phyloP scores from a whole-genome alignment of 192 early-diverging fungal species.

The Coemansia erecta region DNA sequence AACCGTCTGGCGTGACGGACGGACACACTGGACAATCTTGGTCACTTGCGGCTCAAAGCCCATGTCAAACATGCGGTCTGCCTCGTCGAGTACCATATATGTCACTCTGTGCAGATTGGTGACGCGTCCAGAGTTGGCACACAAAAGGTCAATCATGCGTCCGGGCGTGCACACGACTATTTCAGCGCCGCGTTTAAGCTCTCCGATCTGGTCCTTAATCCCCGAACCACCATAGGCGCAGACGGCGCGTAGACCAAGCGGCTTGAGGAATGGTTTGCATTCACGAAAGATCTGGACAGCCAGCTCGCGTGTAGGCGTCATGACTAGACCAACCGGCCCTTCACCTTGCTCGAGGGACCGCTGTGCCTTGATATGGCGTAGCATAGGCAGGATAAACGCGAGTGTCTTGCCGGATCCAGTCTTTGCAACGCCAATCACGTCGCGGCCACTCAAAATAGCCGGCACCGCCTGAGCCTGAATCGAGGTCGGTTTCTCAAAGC shows the following conservation, averaged over 20 bases:
- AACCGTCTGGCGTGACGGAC: slow-evolving; percentile 83
- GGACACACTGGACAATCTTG: slow-evolving; percentile 90
- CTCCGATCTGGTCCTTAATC: slow-evolving; percentile 85
- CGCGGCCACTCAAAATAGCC: slow-evolving; percentile 92
- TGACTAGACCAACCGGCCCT: slow-evolving; percentile 82
- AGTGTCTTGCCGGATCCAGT: slow-evolving; percentile 94
- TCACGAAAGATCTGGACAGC: slow-evolving; percentile 93
- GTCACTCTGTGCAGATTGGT: slow-evolving; percentile 86
- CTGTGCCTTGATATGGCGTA: slow-evolving; percentile 92
- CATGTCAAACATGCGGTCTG: slow-evolving; percentile 98
- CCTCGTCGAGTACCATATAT: slow-evolving; percentile 96
- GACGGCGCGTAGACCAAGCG: slow-evolving; percentile 80
- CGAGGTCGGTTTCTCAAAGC: slow-evolving; percentile 79
- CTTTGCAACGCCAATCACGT: slow-evolving; percentile 94
- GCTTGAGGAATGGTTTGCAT: slow-evolving; percentile 84
- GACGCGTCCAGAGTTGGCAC: slow-evolving; percentile 84
- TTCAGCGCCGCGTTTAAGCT: slow-evolving; percentile 86
- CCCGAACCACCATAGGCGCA: slow-evolving; percentile 88
- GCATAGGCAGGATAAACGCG: slow-evolving; percentile 92
- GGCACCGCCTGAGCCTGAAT: slow-evolving; percentile 95
- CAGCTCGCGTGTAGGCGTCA: slow-evolving; percentile 92
- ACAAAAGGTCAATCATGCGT: slow-evolving; percentile 83
- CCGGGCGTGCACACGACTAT: slow-evolving; percentile 93
- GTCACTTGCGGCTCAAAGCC: slow-evolving; percentile 98
- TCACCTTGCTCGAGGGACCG: slow-evolving; percentile 72